These are phyloP conservation scores for Pyrenophora graminea DNA, from an alignment of 2,329 filamentous ascomycete species.

Conservation along the genomic window DNA sequence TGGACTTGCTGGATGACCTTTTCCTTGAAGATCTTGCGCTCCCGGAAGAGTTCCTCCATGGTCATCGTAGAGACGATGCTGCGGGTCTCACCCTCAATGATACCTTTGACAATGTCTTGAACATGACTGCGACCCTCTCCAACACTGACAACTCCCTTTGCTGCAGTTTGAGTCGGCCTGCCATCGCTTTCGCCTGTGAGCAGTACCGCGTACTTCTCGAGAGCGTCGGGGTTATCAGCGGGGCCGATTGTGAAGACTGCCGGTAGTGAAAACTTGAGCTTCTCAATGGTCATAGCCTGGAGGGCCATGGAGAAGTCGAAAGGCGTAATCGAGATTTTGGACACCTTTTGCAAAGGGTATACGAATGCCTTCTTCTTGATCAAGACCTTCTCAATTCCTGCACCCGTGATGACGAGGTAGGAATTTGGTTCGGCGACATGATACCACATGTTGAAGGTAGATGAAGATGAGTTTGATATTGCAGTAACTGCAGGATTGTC, in stretches of 20 bases:
- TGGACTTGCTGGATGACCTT: conserved; percentile 69
- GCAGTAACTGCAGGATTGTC: background rate
- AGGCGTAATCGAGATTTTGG: conserved; percentile 64
- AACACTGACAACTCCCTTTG: conserved; percentile 47
- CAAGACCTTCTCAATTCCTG: conserved; percentile 71
- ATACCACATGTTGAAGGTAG: conserved; percentile 54
- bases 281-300: conserved; percentile 88
- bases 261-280: conserved; percentile 79
- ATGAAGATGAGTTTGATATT: background rate
- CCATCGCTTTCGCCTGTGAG: conserved; percentile 66
- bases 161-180: conserved; percentile 39
- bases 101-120: conserved; percentile 83
- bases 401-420: conserved; percentile 86
- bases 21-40: conserved; percentile 75
- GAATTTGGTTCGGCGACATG: conserved; percentile 74
- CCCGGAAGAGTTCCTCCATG: conserved; percentile 88
- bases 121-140: conserved; percentile 66
- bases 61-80: conserved; percentile 85
- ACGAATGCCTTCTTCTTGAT: conserved; percentile 71
- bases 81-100: conserved; percentile 86
- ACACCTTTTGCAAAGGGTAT: conserved; percentile 47
- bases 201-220: conserved; percentile 82
- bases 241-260: conserved; percentile 87
- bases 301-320: conserved; percentile 83
- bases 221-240: conserved; percentile 68